Evolutionary conservation across 2,329 filamentous ascomycete genomes (phyloP).

Genomic region (Fusarium bulbicola): DNA sequence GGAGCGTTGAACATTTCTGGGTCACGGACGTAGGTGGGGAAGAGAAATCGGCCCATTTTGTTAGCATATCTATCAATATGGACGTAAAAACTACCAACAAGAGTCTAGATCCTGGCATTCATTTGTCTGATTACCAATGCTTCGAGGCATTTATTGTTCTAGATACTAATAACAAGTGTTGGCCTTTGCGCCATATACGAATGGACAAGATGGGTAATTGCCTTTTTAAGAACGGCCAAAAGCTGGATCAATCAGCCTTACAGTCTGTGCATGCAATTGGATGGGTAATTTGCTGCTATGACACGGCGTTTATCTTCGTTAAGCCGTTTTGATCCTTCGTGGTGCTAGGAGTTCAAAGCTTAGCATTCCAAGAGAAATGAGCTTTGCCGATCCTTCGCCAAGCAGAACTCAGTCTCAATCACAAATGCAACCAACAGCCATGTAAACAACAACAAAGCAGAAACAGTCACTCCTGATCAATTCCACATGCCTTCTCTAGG

Average conservation of each 20-base stretch:
- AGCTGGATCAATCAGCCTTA: slow-evolving; percentile 19
- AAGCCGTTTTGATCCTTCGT: background rate
- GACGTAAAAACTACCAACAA: slow-evolving; percentile 5
- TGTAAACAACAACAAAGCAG: background rate
- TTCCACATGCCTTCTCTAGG: background rate
- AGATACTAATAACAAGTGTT: background rate
- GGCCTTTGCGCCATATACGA: background rate
- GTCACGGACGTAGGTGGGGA: slow-evolving; percentile 4
- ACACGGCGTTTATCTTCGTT: background rate
- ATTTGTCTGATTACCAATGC: slow-evolving; percentile 7
- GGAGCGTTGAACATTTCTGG: background rate
- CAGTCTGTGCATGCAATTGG: background rate
- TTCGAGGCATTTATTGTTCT: background rate
- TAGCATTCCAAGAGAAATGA: background rate
- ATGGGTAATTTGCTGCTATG: background rate
- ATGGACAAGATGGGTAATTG: background rate
- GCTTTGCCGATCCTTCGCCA: background rate
- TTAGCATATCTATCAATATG: slow-evolving; percentile 5
- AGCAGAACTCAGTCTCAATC: background rate
- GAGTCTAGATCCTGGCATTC: slow-evolving; percentile 8
- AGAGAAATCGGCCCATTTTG: slow-evolving; percentile 25
- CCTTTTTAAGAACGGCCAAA: background rate
- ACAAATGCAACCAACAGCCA: background rate
- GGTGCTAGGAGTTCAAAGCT: background rate
- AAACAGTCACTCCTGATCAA: background rate